These are phyloP conservation scores for Flaveria sonorensis DNA, from an alignment of 129 eudicot species.

Conservation along the genomic window DNA sequence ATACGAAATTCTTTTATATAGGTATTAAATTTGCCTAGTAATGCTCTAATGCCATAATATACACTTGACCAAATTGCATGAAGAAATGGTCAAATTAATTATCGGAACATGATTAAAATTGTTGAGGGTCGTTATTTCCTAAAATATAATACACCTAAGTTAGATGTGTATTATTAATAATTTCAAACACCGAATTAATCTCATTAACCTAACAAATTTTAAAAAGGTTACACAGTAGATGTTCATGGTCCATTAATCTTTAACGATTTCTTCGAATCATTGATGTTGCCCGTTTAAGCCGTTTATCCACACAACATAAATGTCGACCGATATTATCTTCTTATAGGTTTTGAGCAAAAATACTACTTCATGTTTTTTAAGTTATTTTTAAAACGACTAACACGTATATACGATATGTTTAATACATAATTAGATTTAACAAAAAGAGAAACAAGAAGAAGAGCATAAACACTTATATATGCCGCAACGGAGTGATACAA, in stretches of 20 bases:
- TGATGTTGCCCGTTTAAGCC: not conserved
- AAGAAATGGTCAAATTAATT: constrained; percentile 19
- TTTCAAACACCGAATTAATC: constrained; percentile 20
- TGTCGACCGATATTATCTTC: not conserved
- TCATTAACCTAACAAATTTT: constrained; percentile 29
- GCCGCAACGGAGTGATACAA: too few species aligned
- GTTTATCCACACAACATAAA: too few species aligned
- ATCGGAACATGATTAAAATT: constrained; percentile 18
- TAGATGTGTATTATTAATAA: constrained; percentile 20
- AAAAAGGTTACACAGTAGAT: not conserved
- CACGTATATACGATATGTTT: too few species aligned
- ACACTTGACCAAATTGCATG: not conserved
- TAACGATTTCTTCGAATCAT: constrained; percentile 9
- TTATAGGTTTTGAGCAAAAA: too few species aligned
- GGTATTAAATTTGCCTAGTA: not conserved
- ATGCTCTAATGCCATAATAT: not conserved
- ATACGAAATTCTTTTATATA: not conserved
- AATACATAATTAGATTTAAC: too few species aligned
- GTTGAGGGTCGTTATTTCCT: constrained; percentile 27
- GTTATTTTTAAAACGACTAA: not conserved
- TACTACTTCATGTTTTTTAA: not conserved
- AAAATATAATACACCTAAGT: constrained; percentile 28
- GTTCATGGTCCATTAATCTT: constrained; percentile 2
- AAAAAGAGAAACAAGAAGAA: too few species aligned
- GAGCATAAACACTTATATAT: too few species aligned